Percentiles rank a stretch among this genome's conserved stretches.
Evolutionary conservation across 495 filamentous ascomycete genomes (phyloP).

Genomic region (Xylaria telfairii): DNA sequence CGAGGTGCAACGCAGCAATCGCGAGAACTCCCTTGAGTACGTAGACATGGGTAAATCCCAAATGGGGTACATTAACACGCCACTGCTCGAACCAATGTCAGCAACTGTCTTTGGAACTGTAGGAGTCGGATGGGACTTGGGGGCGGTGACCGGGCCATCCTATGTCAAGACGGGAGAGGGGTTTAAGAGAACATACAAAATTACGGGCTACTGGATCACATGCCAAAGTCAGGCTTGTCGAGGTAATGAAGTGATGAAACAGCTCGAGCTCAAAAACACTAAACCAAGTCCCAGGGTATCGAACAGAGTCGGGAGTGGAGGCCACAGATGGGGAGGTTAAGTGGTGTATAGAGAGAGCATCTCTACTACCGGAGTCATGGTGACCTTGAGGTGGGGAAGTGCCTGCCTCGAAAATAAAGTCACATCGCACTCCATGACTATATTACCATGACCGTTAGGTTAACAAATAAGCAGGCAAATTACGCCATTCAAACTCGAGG

Average conservation of each 20-base stretch:
- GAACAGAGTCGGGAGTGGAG: conserved; percentile 10
- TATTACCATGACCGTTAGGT: background rate
- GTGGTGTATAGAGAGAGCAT: conserved; percentile 21
- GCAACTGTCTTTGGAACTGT: background rate
- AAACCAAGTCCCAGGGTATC: conserved; percentile 15
- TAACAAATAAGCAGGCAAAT: background rate
- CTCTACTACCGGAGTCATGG: background rate
- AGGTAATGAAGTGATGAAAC: conserved; percentile 36
- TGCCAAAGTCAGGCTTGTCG: conserved; percentile 32
- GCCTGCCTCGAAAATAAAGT: conserved; percentile 9
- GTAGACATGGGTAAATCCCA: conserved; percentile 55
- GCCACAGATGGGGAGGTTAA: conserved; percentile 9
- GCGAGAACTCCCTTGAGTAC: conserved; percentile 60
- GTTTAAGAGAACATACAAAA: conserved; percentile 19
- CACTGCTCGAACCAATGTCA: conserved; percentile 21
- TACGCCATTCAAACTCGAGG: background rate
- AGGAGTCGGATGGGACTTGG: background rate
- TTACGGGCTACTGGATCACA: conserved; percentile 30
- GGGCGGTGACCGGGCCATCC: background rate
- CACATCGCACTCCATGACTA: conserved; percentile 21
- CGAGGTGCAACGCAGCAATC: conserved; percentile 57
- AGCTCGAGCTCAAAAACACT: conserved; percentile 37
- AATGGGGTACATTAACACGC: conserved; percentile 50
- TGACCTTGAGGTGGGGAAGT: background rate
- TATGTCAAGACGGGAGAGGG: background rate